phyloP scores from a whole-genome alignment of 768 basidiomycete genomes.

The Phlegmacium glaucopus region DNA sequence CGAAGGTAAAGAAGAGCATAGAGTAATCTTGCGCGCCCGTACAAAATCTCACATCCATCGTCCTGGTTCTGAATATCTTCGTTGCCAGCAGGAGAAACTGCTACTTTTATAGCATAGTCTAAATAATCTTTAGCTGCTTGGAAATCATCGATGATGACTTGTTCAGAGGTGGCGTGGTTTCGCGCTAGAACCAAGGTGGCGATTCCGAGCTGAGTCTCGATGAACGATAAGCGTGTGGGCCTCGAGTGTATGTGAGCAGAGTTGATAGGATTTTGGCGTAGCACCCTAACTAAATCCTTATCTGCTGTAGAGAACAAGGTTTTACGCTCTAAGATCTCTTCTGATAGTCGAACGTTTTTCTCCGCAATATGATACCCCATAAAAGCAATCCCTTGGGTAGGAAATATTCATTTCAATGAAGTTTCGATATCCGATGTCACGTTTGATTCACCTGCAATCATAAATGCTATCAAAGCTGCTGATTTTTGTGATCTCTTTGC shows the following conservation, averaged over 20 bases:
- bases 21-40: conserved; percentile 55
- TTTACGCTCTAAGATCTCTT: conserved; percentile 11
- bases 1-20: conserved; percentile 50
- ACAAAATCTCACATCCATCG: conserved; percentile 54
- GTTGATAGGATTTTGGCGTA: conserved; percentile 14
- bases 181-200: conserved; percentile 34
- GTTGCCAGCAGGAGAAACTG: conserved; percentile 10
- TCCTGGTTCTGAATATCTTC: conserved; percentile 24
- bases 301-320: conserved; percentile 15
- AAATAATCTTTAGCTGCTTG: conserved; percentile 22
- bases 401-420: neutral
- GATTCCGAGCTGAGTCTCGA: conserved; percentile 39
- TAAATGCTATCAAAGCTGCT: conserved; percentile 19
- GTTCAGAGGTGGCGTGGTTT: conserved; percentile 15
- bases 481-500: conserved; percentile 2
- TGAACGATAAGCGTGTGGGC: conserved; percentile 26
- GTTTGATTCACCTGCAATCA: conserved; percentile 11
- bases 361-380: conserved; percentile 22
- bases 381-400: conserved; percentile 19
- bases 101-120: conserved; percentile 15
- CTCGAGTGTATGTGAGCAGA: conserved; percentile 7
- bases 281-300: conserved; percentile 15
- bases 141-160: conserved; percentile 18
- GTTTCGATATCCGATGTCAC: neutral
- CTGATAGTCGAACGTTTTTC: conserved; percentile 5